These are phyloP conservation scores for Pulveroboletus frians DNA, from an alignment of 768 basidiomycete genomes.

Conservation along the genomic window DNA sequence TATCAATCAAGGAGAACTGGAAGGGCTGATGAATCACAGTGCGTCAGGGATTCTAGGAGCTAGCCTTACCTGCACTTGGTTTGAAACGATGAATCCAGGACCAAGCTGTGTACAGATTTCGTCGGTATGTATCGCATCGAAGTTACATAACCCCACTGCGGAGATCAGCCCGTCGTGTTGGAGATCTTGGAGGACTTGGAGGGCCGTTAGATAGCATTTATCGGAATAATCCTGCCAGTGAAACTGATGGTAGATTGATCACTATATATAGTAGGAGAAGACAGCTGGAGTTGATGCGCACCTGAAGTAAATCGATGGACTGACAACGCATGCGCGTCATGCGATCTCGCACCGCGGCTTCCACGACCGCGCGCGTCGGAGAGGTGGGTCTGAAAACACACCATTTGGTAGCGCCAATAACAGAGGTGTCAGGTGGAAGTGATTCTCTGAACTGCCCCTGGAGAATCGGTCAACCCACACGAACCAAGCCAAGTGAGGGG, in stretches of 20 bases:
- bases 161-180: slow-evolving; percentile 54
- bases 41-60: not conserved
- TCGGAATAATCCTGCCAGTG: slow-evolving; percentile 73
- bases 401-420: slow-evolving; percentile 82
- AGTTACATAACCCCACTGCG: slow-evolving; percentile 75
- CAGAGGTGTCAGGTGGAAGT: slow-evolving; percentile 35
- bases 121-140: slow-evolving; percentile 68
- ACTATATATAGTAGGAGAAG: not conserved
- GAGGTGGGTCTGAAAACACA: slow-evolving; percentile 61
- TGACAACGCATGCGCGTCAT: slow-evolving; percentile 59
- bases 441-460: slow-evolving; percentile 67
- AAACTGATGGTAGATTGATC: slow-evolving; percentile 41
- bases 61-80: slow-evolving; percentile 69
- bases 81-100: slow-evolving; percentile 67
- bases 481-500: not conserved
- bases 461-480: slow-evolving; percentile 3
- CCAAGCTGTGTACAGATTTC: slow-evolving; percentile 77
- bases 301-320: slow-evolving; percentile 70
- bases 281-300: slow-evolving; percentile 21
- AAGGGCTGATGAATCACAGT: slow-evolving; percentile 7
- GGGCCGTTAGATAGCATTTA: slow-evolving; percentile 42
- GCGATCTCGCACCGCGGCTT: slow-evolving; percentile 63
- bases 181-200: slow-evolving; percentile 54
- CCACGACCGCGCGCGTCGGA: slow-evolving; percentile 51
- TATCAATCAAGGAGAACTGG: slow-evolving; percentile 80